A percentile compares a stretch with the other conserved stretches of the same genome.
Evolutionary conservation across 2,329 filamentous ascomycete genomes (phyloP).

Genomic region (Colletotrichum eremochloae): DNA sequence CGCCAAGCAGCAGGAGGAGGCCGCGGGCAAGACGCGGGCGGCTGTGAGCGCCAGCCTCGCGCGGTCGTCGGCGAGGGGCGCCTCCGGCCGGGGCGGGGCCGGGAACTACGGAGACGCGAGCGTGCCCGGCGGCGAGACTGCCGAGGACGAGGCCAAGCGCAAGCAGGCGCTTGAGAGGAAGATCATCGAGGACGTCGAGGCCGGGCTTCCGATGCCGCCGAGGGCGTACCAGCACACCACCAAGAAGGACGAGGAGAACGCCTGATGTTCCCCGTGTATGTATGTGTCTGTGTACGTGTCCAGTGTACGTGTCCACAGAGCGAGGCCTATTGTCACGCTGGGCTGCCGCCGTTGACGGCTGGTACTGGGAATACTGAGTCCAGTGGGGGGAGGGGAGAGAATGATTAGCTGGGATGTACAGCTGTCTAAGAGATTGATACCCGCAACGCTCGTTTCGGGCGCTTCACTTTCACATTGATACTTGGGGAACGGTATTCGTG

Average conservation of each 20-base stretch:
- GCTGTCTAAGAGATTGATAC: slow-evolving; percentile 33
- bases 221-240: slow-evolving; percentile 54
- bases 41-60: slow-evolving; percentile 51
- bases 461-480: background rate
- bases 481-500: slow-evolving; percentile 14
- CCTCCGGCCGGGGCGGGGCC: slow-evolving; percentile 67
- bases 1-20: slow-evolving; percentile 51
- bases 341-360: background rate
- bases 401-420: slow-evolving; percentile 7
- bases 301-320: no score
- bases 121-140: slow-evolving; percentile 45
- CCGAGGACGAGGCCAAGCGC: slow-evolving; percentile 49
- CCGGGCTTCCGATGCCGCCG: slow-evolving; percentile 61
- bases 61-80: slow-evolving; percentile 44
- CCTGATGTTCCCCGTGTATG: background rate
- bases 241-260: slow-evolving; percentile 44
- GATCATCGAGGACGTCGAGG: slow-evolving; percentile 62
- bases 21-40: slow-evolving; percentile 51
- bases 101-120: slow-evolving; percentile 62
- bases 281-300: background rate
- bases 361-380: slow-evolving; percentile 20
- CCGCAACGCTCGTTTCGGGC: slow-evolving; percentile 40
- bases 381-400: background rate
- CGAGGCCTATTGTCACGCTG: no score
- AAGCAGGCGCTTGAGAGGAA: slow-evolving; percentile 58